These are phyloP conservation scores for Centaurea solstitialis DNA, from an alignment of 129 eudicot species.

Conservation along the genomic window DNA sequence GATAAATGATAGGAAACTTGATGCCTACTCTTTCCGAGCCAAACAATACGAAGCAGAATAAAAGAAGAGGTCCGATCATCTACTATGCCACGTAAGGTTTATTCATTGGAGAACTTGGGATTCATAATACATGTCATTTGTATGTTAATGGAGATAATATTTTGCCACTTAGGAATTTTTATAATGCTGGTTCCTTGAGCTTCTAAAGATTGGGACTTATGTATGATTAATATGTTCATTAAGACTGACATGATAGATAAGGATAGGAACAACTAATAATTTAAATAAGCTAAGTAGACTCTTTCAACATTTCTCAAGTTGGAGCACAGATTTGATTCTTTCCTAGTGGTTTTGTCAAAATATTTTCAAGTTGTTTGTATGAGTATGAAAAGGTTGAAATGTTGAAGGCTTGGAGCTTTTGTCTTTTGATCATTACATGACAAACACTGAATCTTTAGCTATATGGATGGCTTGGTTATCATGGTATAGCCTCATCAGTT, in stretches of 20 bases:
- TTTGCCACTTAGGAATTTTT: background rate
- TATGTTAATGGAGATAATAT: background rate
- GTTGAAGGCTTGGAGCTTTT: too few species aligned
- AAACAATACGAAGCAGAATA: slow-evolving; percentile 50
- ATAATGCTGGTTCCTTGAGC: background rate
- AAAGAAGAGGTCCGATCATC: slow-evolving; percentile 53
- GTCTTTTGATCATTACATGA: too few species aligned
- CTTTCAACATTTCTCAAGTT: background rate
- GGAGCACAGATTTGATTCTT: too few species aligned
- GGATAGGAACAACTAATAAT: background rate
- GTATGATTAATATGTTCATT: background rate
- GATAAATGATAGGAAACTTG: slow-evolving; percentile 39
- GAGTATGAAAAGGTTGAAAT: too few species aligned
- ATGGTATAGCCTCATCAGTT: too few species aligned
- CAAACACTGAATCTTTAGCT: too few species aligned
- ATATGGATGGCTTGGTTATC: too few species aligned
- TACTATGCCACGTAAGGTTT: slow-evolving; percentile 84
- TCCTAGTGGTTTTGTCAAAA: too few species aligned
- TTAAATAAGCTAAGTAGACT: background rate
- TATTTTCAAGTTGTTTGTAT: too few species aligned
- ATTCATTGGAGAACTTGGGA: background rate
- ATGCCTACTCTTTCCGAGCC: slow-evolving; percentile 50
- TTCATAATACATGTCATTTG: background rate
- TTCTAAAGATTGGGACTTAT: slow-evolving; percentile 8
- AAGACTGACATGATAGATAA: background rate